phyloP scores from a whole-genome alignment of 2,329 filamentous ascomycete species.

The Clonostachys chloroleuca region DNA sequence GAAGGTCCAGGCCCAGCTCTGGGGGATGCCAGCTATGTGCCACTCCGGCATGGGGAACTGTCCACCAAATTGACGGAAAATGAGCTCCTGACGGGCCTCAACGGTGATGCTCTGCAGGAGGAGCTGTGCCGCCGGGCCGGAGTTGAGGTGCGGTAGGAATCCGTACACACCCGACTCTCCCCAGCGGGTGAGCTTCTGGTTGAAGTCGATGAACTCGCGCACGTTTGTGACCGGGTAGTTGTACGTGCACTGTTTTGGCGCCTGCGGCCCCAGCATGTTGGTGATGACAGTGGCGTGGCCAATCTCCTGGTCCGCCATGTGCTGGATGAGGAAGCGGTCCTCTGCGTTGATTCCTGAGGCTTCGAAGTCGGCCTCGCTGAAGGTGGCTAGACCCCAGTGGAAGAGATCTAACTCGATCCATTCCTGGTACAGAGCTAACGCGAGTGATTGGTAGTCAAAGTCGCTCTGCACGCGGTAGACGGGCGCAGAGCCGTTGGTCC shows the following conservation, averaged over 20 bases:
- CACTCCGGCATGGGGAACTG: conserved; percentile 79
- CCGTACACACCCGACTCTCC: conserved; percentile 79
- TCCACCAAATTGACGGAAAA: conserved; percentile 79
- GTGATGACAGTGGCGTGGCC: conserved; percentile 74
- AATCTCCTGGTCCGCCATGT: conserved; percentile 74
- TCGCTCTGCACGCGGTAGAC: conserved; percentile 76
- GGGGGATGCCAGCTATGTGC: conserved; percentile 76
- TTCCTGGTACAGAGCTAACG: conserved; percentile 73
- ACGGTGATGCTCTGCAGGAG: conserved; percentile 73
- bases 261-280: conserved; percentile 70
- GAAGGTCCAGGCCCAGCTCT: conserved; percentile 81
- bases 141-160: conserved; percentile 74
- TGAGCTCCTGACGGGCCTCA: conserved; percentile 78
- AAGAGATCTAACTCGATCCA: conserved; percentile 84
- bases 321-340: conserved; percentile 66
- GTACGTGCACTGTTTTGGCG: conserved; percentile 74
- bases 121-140: conserved; percentile 67
- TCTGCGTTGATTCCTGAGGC: conserved; percentile 63
- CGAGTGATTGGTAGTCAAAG: conserved; percentile 77
- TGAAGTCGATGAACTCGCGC: conserved; percentile 77
- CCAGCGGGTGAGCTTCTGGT: conserved; percentile 78
- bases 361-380: conserved; percentile 65
- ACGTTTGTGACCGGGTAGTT: conserved; percentile 76
- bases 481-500: conserved; percentile 72
- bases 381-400: conserved; percentile 68